Evolutionary conservation across 1,284 basidiomycete species (phyloP), one percentile per base, ranked within the genome.

Genomic region (Tausonia pullulans): DNA sequence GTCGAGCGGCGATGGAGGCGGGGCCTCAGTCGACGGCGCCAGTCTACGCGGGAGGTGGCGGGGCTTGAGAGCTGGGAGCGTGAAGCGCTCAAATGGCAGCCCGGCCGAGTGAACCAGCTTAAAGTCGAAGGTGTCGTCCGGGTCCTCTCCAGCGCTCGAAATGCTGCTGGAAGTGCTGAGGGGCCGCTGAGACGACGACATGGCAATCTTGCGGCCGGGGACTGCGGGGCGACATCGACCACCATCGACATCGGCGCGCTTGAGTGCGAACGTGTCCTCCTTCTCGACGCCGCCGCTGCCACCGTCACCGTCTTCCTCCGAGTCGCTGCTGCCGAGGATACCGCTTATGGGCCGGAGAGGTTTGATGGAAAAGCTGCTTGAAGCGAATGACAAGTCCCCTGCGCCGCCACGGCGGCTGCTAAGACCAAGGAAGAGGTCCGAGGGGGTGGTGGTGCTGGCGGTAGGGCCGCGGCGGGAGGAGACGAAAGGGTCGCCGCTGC

Each of bases 221-320:
- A n/a, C 14, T 53, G 13, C 45, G 41, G n/a, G 51, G 41, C 10
- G 10, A 45, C 13, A 14, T 46, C 13, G 39, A 46, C 39, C 39
- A 27, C 41, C 44, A 45, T 48, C 11, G 51, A 39, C 14, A 6
- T 16, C 16, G 5, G 13, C 3, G 27, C 45, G 52, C 60, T 61
- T 61, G 53, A 61, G 55, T 2, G 60, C 60, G 13, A 61, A 61
- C 6, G 60, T 61, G 53, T 61, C 60, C 44, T 61, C 53, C 60
- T 61, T 53, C 52, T 48, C 14, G 27, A 45, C 16, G n/a, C 49
- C 57, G 16, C 44, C 57, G 3, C 4, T 41, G 45, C 43, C 53
- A 11, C 53, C 53, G 6, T 55, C 53, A 10, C 39, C 40, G 39
- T 41, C 43, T 27, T 48, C 44, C 44, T 45, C 14, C 16, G 51